Base-by-base conservation (phyloP, 805 yeast genomes). In the Wickerhamiella shivajii region DNA sequence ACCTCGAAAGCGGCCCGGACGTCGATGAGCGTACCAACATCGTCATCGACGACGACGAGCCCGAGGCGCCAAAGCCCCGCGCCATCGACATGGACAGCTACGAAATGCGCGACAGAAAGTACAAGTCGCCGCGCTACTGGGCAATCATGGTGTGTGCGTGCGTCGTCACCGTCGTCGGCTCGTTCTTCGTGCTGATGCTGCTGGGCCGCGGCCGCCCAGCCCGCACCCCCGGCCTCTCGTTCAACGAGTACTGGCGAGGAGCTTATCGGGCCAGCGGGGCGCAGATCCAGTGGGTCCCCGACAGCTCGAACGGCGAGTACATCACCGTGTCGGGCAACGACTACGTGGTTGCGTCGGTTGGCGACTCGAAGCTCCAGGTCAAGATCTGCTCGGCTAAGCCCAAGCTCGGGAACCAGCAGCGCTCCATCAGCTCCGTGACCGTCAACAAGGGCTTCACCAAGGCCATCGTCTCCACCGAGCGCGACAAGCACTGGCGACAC, bases 401-500 rank as follows among this genome's bases (percentile, higher is more conserved):
- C 34, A 43, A 43, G 0, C 68, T 63, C 45, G 52, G 61, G 2
- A 71, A 62, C 2, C 42, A 48, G 0, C 54, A 52, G 2, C 52
- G 68, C 28, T 29, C 40, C 0, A 58, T 76, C 2, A 60, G 63
- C 5, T 43, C 57, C 0, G 47, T 63, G 9, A 55, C 63, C 4
- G 55, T 74, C 6, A 70, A 67, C 42, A 57, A 61, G 24, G 49
- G 61, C 7, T 51, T 66, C 13, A 54, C 63, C 15, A 64, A 57
- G 44, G 76, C 72, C 1, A 50, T 87, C 9, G 50, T 83, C 2
- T 55, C 56, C 4, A 64, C 90, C 0, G 67, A 79, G 36, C 36
- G 40, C 9, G 48, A 52, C 10, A 46, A 50, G 19, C 67, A 72
- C 45, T 81, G 74, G 66, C 65, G 94, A 42, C 83, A 81, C 49